Conservation (phyloP, 257 asterid genomes). For the Salvia rosmarinus region DNA sequence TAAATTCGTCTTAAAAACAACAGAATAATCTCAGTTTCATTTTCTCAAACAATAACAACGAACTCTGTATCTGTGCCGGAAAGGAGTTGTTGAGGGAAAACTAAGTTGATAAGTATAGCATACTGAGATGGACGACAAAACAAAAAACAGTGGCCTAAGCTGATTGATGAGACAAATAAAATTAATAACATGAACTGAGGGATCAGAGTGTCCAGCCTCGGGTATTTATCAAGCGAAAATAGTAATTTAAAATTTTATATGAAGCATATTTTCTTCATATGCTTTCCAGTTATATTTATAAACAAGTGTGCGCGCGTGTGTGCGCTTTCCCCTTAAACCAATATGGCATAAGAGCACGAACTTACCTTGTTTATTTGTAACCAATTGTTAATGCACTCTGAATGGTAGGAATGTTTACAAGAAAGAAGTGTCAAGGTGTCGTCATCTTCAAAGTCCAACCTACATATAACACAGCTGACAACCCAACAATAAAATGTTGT, state of each 20-base stretch:
- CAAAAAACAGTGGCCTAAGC: background rate
- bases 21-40: background rate
- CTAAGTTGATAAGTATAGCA: background rate
- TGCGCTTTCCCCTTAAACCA: background rate
- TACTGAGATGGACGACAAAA: background rate
- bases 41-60: background rate
- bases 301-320: background rate
- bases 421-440: slow-evolving; percentile 75
- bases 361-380: slow-evolving; percentile 83
- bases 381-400: slow-evolving; percentile 88
- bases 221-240: background rate
- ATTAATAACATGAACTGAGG: background rate
- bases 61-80: background rate
- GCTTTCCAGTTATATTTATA: background rate
- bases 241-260: background rate
- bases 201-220: background rate
- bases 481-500: background rate
- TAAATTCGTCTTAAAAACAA: background rate
- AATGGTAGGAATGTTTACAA: slow-evolving; percentile 86
- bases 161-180: background rate
- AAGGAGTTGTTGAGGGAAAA: too few species aligned
- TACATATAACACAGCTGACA: slow-evolving; percentile 52
- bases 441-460: slow-evolving; percentile 91
- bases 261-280: background rate
- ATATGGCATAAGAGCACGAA: background rate